Conservation (phyloP, 805 yeast genomes). For the Vanderwaltozyma verrucispora region DNA sequence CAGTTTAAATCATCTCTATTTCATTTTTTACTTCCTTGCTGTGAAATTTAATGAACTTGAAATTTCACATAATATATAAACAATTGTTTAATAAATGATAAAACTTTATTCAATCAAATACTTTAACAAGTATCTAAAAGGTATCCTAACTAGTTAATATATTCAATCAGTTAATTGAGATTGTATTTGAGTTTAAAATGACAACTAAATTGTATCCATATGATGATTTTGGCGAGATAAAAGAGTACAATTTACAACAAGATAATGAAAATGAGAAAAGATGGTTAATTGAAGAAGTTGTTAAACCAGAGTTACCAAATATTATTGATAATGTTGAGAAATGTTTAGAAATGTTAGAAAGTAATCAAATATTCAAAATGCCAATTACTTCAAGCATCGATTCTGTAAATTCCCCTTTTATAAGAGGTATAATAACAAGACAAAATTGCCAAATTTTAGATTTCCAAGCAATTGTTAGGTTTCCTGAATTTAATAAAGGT, state of each 20-base stretch:
- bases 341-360: slow-evolving; percentile 33
- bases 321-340: slow-evolving; percentile 34
- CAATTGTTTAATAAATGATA: no score
- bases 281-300: slow-evolving; percentile 40
- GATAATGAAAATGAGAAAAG: slow-evolving; percentile 22
- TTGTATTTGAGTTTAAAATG: slow-evolving; percentile 18
- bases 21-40: no score
- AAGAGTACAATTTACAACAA: slow-evolving; percentile 3
- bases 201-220: slow-evolving; percentile 28
- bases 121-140: no score
- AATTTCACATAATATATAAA: no score
- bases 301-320: slow-evolving; percentile 39
- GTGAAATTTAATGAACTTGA: no score
- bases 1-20: no score
- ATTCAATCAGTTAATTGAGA: no score
- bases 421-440: slow-evolving; percentile 53
- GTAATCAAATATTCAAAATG: slow-evolving; percentile 37
- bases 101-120: no score
- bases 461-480: slow-evolving; percentile 32
- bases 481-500: slow-evolving; percentile 34
- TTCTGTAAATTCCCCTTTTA: slow-evolving; percentile 10
- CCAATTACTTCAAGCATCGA: slow-evolving; percentile 33
- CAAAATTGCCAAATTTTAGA: slow-evolving; percentile 43
- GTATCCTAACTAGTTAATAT: no score
- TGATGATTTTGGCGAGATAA: slow-evolving; percentile 16